Evolutionary conservation across 2,329 filamentous ascomycete genomes (phyloP).

Genomic region (Colletotrichum sp.): DNA sequence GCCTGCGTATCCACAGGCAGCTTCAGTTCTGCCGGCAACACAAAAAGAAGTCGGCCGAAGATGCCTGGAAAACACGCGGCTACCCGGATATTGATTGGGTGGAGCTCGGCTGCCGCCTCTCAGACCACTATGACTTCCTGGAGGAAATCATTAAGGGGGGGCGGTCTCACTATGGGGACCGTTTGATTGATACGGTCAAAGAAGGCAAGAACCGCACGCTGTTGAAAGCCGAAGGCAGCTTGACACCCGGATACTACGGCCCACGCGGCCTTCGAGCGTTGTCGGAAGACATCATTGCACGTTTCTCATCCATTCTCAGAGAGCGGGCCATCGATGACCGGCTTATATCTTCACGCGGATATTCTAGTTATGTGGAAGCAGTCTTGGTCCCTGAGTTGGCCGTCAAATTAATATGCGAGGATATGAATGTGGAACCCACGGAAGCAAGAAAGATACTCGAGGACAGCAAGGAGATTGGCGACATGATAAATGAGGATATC

Average conservation of each 20-base stretch:
- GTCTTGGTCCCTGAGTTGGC: slow-evolving; percentile 79
- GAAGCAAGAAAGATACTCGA: slow-evolving; percentile 62
- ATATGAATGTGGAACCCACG: slow-evolving; percentile 50
- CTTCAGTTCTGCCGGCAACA: slow-evolving; percentile 69
- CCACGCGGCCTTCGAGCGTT: slow-evolving; percentile 74
- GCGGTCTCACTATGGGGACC: slow-evolving; percentile 64
- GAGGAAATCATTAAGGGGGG: slow-evolving; percentile 64
- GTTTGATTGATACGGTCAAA: slow-evolving; percentile 60
- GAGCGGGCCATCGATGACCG: slow-evolving; percentile 67
- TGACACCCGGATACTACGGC: slow-evolving; percentile 85
- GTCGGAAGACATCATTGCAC: slow-evolving; percentile 69
- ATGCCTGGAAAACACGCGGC: slow-evolving; percentile 52
- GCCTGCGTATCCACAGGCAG: slow-evolving; percentile 64
- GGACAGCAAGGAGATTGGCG: slow-evolving; percentile 71
- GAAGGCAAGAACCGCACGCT: slow-evolving; percentile 65
- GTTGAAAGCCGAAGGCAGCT: slow-evolving; percentile 59
- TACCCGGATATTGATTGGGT: slow-evolving; percentile 79
- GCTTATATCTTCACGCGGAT: slow-evolving; percentile 70
- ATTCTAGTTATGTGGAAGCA: slow-evolving; percentile 72
- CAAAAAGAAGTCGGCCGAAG: slow-evolving; percentile 57
- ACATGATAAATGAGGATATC: slow-evolving; percentile 70
- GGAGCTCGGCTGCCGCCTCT: slow-evolving; percentile 62
- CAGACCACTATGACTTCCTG: slow-evolving; percentile 59
- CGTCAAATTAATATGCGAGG: slow-evolving; percentile 60
- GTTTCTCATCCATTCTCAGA: slow-evolving; percentile 66